Conservation (phyloP, 1,139 yeast species). For the Debaryomycetaceae sp. region DNA sequence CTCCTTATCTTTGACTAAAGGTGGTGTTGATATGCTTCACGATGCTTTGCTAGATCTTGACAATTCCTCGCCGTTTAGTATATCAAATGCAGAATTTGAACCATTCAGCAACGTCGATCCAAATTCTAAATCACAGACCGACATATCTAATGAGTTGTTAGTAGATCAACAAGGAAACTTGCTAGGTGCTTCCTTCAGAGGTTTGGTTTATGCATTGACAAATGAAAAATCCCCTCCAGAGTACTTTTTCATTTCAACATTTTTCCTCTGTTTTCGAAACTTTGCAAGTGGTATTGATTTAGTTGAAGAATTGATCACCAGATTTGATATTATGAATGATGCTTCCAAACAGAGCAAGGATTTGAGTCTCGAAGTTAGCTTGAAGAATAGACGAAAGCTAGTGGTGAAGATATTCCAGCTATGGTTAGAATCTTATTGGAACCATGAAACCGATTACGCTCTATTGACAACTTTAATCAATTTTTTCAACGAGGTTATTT, state of each 20-base stretch:
- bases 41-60: slow-evolving; percentile 43
- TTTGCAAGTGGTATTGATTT: slow-evolving; percentile 71
- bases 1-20: slow-evolving; percentile 51
- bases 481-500: slow-evolving; percentile 72
- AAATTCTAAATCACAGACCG: slow-evolving; percentile 10
- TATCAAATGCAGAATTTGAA: slow-evolving; percentile 37
- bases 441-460: slow-evolving; percentile 54
- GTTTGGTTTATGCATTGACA: slow-evolving; percentile 67
- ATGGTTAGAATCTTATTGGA: slow-evolving; percentile 93
- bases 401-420: slow-evolving; percentile 66
- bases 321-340: slow-evolving; percentile 52
- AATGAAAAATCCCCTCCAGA: slow-evolving; percentile 71
- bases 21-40: slow-evolving; percentile 54
- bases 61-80: slow-evolving; percentile 40
- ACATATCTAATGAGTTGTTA: slow-evolving; percentile 43
- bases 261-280: slow-evolving; percentile 75
- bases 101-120: slow-evolving; percentile 25
- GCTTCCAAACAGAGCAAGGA: slow-evolving; percentile 31
- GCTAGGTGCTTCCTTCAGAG: slow-evolving; percentile 77
- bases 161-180: slow-evolving; percentile 51
- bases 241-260: slow-evolving; percentile 68
- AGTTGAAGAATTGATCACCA: slow-evolving; percentile 61
- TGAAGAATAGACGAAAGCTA: slow-evolving; percentile 64
- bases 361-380: slow-evolving; percentile 45
- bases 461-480: slow-evolving; percentile 67